Evolutionary conservation across 148 eudicot species (phyloP), one percentile per base, ranked within the genome.

Genomic region (Spergularia bocconei): DNA sequence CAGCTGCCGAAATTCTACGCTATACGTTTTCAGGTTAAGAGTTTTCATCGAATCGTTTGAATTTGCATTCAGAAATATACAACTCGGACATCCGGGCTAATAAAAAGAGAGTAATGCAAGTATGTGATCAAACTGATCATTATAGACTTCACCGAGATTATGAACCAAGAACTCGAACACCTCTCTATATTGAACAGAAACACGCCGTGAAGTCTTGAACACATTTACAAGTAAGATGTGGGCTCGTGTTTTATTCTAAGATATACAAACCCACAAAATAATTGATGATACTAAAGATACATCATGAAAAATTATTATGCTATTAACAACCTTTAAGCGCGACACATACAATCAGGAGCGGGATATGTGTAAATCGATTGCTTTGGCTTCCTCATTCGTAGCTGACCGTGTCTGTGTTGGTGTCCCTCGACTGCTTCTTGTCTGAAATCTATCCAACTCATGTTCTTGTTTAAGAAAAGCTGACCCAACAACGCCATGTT

Each of bases 341-440:
- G 89, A 78, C 99, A 95, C 97, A 95, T 88, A 70, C 99, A 95
- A 85, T 95, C 97, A 39, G 99, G 97, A 71, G 93, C 97, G 66
- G 99, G 99, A 47, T 95, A 95, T 25, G 99, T 92, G 70, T 92
- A 95, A 20, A 95, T 84, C 2, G 97, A 95, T 79, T 95, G 97
- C 69, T 83, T 81, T 2, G 82, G 82, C 56, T 89, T 90, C 62
- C 93, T 86, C 63, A 91, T 55, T 50, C 93, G 88, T 76, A 89
- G 81, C 77, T 90, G 89, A 16, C 99, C 97, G 76, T 87, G 92
- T 82, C 99, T 85, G 73, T 79, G 84, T 75, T 72, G 83, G 85
- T 95, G 99, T 48, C 99, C 99, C 81, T 89, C 92, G 13, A 86
- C 79, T 17, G 89, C 91, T 33, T 91, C 90, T 68, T 84, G 82